These are phyloP conservation scores for Mitragyna speciosa DNA, from an alignment of 257 asterid genomes.

Conservation along the genomic window DNA sequence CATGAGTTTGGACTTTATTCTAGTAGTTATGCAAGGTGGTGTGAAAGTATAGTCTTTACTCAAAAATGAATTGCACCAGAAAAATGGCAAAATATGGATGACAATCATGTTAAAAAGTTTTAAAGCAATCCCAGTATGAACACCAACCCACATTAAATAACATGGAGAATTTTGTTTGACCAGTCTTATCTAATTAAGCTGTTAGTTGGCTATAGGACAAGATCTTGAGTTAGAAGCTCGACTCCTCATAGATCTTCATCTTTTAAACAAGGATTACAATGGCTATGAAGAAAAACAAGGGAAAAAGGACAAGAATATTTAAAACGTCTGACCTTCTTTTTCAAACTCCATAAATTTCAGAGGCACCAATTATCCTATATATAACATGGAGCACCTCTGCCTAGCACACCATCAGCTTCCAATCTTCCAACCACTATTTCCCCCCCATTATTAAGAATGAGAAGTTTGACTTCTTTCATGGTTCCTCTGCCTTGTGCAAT, in stretches of 20 bases:
- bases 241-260: not conserved
- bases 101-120: not conserved
- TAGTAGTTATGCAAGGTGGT: too few relatives aligned
- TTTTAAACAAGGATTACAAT: not conserved
- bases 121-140: not conserved
- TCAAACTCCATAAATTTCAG: conserved; percentile 6
- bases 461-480: not conserved
- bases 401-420: not conserved
- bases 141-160: not conserved
- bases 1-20: too few relatives aligned
- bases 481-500: not conserved
- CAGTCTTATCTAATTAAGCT: conserved; percentile 2
- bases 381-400: not conserved
- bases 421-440: not conserved
- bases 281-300: not conserved
- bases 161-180: conserved; percentile 2
- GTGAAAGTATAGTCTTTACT: too few relatives aligned
- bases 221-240: not conserved
- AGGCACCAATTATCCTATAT: not conserved
- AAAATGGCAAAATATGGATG: not conserved
- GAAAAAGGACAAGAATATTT: not conserved
- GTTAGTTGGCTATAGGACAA: conserved; percentile 12
- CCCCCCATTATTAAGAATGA: not conserved
- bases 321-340: not conserved
- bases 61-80: too few relatives aligned